Evolutionary conservation across 495 filamentous ascomycete genomes (phyloP), one percentile per base, ranked within the genome.

Genomic region (Hyaloscypha variabilis): DNA sequence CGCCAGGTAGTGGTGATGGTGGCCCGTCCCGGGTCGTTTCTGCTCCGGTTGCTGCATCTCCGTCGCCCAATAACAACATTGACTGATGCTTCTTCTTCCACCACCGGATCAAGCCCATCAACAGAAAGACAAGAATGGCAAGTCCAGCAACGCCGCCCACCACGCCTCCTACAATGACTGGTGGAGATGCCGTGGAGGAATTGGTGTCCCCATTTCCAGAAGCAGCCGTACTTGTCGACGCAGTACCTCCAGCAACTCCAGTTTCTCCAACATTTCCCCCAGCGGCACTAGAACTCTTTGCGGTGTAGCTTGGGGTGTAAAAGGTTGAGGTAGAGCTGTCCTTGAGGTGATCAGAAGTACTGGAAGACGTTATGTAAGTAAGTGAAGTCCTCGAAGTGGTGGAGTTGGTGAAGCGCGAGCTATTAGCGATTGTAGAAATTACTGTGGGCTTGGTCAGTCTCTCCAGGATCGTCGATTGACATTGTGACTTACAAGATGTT

Each of bases 121-220:
- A 69, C 51, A 87, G 58, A 13, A 89, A 65, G 8, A 88, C 66
- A 54, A 90, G 66, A 31, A 90, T 67, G 10, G 87, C 84, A 13
- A 88, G 74, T 21, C 87, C 89, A 51, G 88, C 87, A 46, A 90
- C 76, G 42, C 86, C 83, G 25, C 89, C 89, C 8, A 91, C 78
- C 13, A 91, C 86, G 29, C 89, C 84, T 21, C 89, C 89, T 8
- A 88, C 85, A 25, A 91, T 56, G n/a, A 67, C 57, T n/a, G 66
- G 58, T 28, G 71, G 68, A 23, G 71, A 62, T 39, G 67, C 29
- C 28, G 65, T 28, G 2, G 61, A 58, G 8, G 49, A 57, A 34
- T 55, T 53, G 29, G 68, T 64, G 21, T 73, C 46, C 60, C 72
- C 25, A 73, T 58, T 60, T 59, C 67, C 68, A 34, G 72, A 58